These are phyloP conservation scores for Priceomyces melissophilus DNA, from an alignment of 805 yeast genomes.

Conservation along the genomic window DNA sequence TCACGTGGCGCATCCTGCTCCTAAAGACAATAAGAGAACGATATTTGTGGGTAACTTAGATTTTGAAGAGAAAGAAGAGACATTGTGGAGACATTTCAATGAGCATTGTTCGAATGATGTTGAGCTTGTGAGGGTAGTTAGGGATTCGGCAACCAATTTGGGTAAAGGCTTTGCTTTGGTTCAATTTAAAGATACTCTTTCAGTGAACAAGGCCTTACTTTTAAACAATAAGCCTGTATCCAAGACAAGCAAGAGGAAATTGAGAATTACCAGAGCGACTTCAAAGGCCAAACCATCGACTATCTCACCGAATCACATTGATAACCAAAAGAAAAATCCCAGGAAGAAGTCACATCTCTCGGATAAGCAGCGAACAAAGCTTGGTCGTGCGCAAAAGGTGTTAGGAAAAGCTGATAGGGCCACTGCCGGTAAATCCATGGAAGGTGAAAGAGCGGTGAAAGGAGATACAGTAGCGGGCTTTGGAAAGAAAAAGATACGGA, in stretches of 20 bases:
- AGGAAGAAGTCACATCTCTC: constrained; percentile 34
- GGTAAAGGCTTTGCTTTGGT: constrained; percentile 98
- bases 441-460: constrained; percentile 76
- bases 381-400: constrained; percentile 75
- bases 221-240: constrained; percentile 64
- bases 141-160: constrained; percentile 89
- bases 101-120: constrained; percentile 47
- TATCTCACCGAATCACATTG: constrained; percentile 43
- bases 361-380: constrained; percentile 67
- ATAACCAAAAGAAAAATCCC: constrained; percentile 26
- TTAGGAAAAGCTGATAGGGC: constrained; percentile 80
- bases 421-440: constrained; percentile 54
- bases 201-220: constrained; percentile 78
- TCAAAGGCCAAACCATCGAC: constrained; percentile 38
- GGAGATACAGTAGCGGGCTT: constrained; percentile 61
- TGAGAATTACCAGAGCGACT: constrained; percentile 68
- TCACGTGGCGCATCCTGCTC: constrained; percentile 86
- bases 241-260: constrained; percentile 48
- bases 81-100: constrained; percentile 77
- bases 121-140: constrained; percentile 83
- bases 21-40: constrained; percentile 77
- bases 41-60: constrained; percentile 92
- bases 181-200: constrained; percentile 71
- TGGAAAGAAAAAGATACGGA: constrained; percentile 37
- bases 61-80: constrained; percentile 89